Evolutionary conservation across 2,329 filamentous ascomycete species (phyloP).

Genomic region (Coniochaeta sp.): DNA sequence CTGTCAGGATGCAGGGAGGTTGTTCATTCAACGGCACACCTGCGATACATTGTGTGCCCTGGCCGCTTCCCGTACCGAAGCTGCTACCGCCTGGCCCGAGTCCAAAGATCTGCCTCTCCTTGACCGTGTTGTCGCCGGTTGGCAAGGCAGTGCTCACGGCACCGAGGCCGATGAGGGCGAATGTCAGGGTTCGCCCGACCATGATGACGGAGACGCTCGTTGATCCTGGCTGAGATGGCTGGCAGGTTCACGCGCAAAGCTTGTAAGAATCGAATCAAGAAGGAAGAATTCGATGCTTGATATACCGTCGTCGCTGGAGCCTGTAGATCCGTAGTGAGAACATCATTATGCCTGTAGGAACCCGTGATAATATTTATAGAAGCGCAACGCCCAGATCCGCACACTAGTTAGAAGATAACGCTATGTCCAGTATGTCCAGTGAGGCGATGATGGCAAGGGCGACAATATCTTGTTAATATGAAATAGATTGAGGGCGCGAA

Average conservation of each 20-base stretch:
- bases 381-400: neutral
- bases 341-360: neutral
- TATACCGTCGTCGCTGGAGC: neutral
- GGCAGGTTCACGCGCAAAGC: conserved; percentile 4
- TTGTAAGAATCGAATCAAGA: conserved; percentile 1
- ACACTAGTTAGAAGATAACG: conserved; percentile 5
- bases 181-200: conserved; percentile 15
- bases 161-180: conserved; percentile 16
- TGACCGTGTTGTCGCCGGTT: conserved; percentile 5
- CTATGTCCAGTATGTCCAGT: conserved; percentile 7
- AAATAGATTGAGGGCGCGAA: conserved; percentile 18
- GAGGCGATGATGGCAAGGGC: conserved; percentile 11
- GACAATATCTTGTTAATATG: conserved; percentile 20
- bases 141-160: conserved; percentile 17
- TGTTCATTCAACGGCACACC: conserved; percentile 7
- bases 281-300: neutral
- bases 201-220: conserved; percentile 11
- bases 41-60: conserved; percentile 6
- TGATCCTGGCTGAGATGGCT: conserved; percentile 7
- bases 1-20: conserved; percentile 10
- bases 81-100: conserved; percentile 8
- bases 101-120: conserved; percentile 3
- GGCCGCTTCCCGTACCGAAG: conserved; percentile 9
- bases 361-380: conserved; percentile 2
- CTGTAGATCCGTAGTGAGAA: neutral